Conservation (phyloP, 148 eudicot species). For the Rhododendron williamsianum region DNA sequence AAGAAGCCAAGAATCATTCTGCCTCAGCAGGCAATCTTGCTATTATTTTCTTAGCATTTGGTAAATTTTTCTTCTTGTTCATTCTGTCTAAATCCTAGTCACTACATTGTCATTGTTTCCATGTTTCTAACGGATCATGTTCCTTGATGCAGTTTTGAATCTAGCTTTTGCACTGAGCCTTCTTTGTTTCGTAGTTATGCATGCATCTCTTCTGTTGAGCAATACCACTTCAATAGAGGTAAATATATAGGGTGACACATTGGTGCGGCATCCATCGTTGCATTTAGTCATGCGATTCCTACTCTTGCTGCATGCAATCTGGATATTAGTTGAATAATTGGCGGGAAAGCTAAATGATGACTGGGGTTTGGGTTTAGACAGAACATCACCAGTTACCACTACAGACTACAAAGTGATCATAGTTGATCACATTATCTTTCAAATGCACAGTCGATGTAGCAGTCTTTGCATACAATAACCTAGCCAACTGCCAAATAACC, state of each 20-base stretch:
- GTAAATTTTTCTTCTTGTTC: conserved; percentile 29
- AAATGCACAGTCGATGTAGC: neutral
- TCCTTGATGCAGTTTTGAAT: conserved; percentile 82
- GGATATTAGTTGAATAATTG: neutral
- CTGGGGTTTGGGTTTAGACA: neutral
- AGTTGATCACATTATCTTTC: neutral
- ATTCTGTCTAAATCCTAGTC: neutral
- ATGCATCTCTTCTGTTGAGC: conserved; percentile 71
- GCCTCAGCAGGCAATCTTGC: conserved; percentile 65
- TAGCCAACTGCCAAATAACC: neutral
- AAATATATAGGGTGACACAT: neutral
- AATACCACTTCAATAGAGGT: conserved; percentile 95
- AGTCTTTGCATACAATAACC: neutral
- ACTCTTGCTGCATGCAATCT: conserved; percentile 7
- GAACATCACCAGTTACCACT: neutral
- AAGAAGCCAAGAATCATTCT: conserved; percentile 48
- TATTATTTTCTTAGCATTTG: conserved; percentile 71
- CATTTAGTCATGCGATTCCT: neutral
- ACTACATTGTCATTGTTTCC: conserved; percentile 26
- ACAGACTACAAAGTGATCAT: neutral
- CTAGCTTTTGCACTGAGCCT: conserved; percentile 86
- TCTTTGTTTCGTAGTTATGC: conserved; percentile 78
- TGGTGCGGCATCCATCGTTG: neutral
- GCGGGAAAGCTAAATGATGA: neutral
- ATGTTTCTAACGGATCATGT: conserved; percentile 51